Percentiles rank a stretch among this genome's conserved stretches.
Evolutionary conservation across 139 green algal species (phyloP).

Genomic region (Chlorella sp.): DNA sequence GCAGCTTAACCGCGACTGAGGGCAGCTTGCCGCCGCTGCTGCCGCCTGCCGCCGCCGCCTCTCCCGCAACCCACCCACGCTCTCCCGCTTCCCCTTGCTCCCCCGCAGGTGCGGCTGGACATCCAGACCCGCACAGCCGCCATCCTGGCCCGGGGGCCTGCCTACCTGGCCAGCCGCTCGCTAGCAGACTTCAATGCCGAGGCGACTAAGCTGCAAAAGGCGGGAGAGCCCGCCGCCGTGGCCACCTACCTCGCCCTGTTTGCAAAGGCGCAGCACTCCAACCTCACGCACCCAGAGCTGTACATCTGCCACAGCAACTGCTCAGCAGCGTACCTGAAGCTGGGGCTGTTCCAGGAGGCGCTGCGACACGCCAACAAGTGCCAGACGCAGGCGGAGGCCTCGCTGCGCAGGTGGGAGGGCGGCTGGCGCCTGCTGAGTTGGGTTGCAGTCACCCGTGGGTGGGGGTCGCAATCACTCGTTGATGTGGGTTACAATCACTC

Average conservation of each 20-base stretch:
- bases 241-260: slow-evolving; percentile 62
- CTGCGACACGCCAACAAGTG: slow-evolving; percentile 44
- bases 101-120: slow-evolving; percentile 10
- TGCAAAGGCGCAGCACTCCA: slow-evolving; percentile 32
- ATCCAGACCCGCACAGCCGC: neutral
- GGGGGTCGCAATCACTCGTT: too few relatives aligned
- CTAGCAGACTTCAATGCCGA: slow-evolving; percentile 37
- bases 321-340: slow-evolving; percentile 57
- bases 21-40: neutral
- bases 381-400: slow-evolving; percentile 41
- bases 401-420: slow-evolving; percentile 46
- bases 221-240: slow-evolving; percentile 38
- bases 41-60: neutral
- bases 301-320: slow-evolving; percentile 68
- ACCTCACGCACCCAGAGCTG: slow-evolving; percentile 68
- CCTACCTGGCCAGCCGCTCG: neutral
- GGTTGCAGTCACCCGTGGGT: too few relatives aligned
- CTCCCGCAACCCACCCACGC: neutral
- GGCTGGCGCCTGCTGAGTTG: too few relatives aligned
- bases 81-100: neutral
- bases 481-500: too few relatives aligned
- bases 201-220: slow-evolving; percentile 31
- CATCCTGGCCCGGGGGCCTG: neutral
- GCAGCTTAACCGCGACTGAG: too few relatives aligned
- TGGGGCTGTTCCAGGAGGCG: slow-evolving; percentile 50